Evolutionary conservation across 2,329 filamentous ascomycete genomes (phyloP).

Genomic region (Xylariaceae sp.): DNA sequence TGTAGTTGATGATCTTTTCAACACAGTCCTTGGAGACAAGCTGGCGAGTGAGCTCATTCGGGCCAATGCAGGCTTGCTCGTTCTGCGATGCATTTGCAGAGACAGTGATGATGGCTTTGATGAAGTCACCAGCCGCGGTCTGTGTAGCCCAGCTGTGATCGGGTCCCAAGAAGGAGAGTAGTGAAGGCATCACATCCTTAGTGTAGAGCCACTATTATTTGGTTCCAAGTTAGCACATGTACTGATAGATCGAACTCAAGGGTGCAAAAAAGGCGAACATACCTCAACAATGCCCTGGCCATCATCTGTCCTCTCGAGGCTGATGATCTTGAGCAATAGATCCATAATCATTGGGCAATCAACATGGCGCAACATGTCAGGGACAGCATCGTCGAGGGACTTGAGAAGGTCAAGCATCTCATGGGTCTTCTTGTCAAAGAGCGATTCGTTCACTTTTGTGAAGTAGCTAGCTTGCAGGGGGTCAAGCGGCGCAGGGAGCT

Average conservation of each 20-base stretch:
- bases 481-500: constrained; percentile 79
- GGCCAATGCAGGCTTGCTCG: constrained; percentile 97
- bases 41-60: constrained; percentile 93
- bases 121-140: constrained; percentile 93
- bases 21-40: constrained; percentile 85
- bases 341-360: constrained; percentile 99
- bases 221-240: neutral
- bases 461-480: constrained; percentile 96
- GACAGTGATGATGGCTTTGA: constrained; percentile 98
- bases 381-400: constrained; percentile 74
- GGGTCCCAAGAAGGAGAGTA: constrained; percentile 83
- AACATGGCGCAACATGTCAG: constrained; percentile 86
- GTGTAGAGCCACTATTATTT: constrained; percentile 77
- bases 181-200: constrained; percentile 79
- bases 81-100: constrained; percentile 97
- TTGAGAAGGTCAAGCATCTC: constrained; percentile 94
- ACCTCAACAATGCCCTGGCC: constrained; percentile 93
- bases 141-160: constrained; percentile 87
- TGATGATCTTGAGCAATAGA: constrained; percentile 92
- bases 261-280: constrained; percentile 38
- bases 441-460: constrained; percentile 96
- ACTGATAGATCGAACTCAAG: neutral
- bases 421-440: constrained; percentile 96
- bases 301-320: constrained; percentile 85
- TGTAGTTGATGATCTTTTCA: constrained; percentile 80